These are phyloP conservation scores for Lachnellula occidentalis DNA, from an alignment of 2,329 filamentous ascomycete species.

Conservation along the genomic window DNA sequence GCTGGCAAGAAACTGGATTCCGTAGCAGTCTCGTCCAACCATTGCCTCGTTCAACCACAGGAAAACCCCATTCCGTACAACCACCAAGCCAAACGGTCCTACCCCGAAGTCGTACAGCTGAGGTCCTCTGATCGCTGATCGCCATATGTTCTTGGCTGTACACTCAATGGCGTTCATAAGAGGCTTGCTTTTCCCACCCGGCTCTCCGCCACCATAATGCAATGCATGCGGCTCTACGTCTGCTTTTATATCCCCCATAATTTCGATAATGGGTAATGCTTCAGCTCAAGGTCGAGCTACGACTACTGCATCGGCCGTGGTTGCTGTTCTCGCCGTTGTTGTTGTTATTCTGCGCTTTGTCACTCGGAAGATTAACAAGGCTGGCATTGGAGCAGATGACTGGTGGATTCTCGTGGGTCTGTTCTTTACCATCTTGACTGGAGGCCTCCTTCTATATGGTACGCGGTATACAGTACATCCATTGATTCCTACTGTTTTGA, in stretches of 20 bases:
- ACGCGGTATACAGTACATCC: neutral
- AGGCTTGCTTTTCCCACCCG: too few relatives aligned
- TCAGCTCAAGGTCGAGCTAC: neutral
- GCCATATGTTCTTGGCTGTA: too few relatives aligned
- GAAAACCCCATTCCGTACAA: too few relatives aligned
- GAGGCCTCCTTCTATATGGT: neutral
- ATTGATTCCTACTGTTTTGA: neutral
- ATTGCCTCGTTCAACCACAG: too few relatives aligned
- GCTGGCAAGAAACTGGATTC: too few relatives aligned
- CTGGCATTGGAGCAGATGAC: constrained; percentile 7
- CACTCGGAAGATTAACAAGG: constrained; percentile 1
- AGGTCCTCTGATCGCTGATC: too few relatives aligned
- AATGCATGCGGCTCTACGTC: neutral
- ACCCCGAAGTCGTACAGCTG: too few relatives aligned
- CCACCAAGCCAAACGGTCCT: too few relatives aligned
- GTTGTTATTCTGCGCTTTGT: constrained; percentile 10
- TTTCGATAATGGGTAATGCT: neutral
- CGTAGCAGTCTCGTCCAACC: too few relatives aligned
- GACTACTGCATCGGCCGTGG: neutral
- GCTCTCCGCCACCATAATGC: neutral
- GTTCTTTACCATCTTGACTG: neutral
- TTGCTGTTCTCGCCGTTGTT: neutral
- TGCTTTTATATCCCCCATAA: neutral
- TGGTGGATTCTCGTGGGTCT: constrained; percentile 9
- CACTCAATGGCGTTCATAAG: too few relatives aligned